These are phyloP conservation scores for Colletotrichum cuscutae DNA, from an alignment of 2,329 filamentous ascomycete species.

Conservation along the genomic window DNA sequence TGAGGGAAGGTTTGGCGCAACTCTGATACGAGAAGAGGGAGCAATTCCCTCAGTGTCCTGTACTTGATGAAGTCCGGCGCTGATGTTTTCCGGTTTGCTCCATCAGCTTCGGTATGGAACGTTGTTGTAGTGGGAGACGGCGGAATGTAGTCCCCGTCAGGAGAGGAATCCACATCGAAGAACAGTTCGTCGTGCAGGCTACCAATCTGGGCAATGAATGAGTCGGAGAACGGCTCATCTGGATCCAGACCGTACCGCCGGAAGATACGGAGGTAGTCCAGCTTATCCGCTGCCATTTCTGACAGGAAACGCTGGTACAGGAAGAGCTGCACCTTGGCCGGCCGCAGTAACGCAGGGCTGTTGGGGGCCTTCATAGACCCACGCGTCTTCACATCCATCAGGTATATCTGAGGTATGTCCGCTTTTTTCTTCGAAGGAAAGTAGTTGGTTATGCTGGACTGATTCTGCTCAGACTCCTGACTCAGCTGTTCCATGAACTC, in stretches of 20 bases:
- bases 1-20: conserved; percentile 63
- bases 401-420: conserved; percentile 63
- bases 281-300: conserved; percentile 74
- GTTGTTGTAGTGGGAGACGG: conserved; percentile 43
- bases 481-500: conserved; percentile 72
- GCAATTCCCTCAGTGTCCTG: conserved; percentile 57
- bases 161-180: conserved; percentile 53
- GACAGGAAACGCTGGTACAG: conserved; percentile 89
- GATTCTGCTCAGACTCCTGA: conserved; percentile 45
- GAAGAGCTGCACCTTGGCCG: conserved; percentile 87
- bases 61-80: conserved; percentile 56
- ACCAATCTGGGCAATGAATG: conserved; percentile 80
- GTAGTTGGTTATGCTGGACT: conserved; percentile 54
- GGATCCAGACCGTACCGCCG: conserved; percentile 76
- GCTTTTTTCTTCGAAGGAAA: conserved; percentile 43
- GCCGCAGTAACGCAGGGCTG: conserved; percentile 74
- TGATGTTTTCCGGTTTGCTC: not conserved
- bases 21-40: conserved; percentile 58
- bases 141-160: not conserved
- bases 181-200: conserved; percentile 74
- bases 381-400: conserved; percentile 91
- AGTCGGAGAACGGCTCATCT: conserved; percentile 76
- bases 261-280: conserved; percentile 77
- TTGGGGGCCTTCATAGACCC: conserved; percentile 71
- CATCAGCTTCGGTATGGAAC: conserved; percentile 13